These are phyloP conservation scores for Blastobotrys robertii DNA, from an alignment of 805 yeast species.

Conservation along the genomic window DNA sequence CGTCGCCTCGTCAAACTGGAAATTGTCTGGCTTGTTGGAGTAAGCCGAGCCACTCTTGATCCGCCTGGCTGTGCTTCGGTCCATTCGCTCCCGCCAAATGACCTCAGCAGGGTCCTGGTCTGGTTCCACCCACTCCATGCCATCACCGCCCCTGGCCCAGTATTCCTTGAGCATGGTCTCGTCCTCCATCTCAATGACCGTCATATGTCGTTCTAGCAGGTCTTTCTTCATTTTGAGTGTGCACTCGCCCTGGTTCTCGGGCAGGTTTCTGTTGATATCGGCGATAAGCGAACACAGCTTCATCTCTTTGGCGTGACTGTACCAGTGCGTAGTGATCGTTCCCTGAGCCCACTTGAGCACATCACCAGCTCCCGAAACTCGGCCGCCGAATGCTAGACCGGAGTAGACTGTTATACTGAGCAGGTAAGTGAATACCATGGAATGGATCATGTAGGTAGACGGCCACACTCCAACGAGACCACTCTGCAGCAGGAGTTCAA, in stretches of 20 bases:
- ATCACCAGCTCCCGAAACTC: slow-evolving; percentile 44
- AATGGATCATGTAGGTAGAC: slow-evolving; percentile 29
- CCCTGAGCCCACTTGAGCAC: slow-evolving; percentile 55
- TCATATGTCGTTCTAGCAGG: slow-evolving; percentile 26
- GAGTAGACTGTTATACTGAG: slow-evolving; percentile 40
- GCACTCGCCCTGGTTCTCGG: slow-evolving; percentile 34
- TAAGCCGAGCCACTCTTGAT: slow-evolving; percentile 13
- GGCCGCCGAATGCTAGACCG: slow-evolving; percentile 39
- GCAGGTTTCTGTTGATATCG: slow-evolving; percentile 47
- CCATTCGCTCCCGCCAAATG: slow-evolving; percentile 25
- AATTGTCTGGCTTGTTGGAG: slow-evolving; percentile 7
- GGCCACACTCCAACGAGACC: slow-evolving; percentile 33
- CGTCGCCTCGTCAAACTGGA: too few relatives aligned
- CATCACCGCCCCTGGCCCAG: slow-evolving; percentile 82
- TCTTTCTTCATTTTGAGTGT: slow-evolving; percentile 25
- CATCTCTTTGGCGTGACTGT: slow-evolving; percentile 56
- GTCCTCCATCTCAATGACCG: slow-evolving; percentile 43
- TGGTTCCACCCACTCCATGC: slow-evolving; percentile 83
- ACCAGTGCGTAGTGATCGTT: slow-evolving; percentile 55
- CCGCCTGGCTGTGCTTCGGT: slow-evolving; percentile 12
- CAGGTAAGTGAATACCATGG: slow-evolving; percentile 41
- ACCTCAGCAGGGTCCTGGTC: slow-evolving; percentile 79
- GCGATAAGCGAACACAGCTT: slow-evolving; percentile 54
- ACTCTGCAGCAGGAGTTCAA: slow-evolving; percentile 38
- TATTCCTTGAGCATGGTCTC: slow-evolving; percentile 68